Percentiles rank a stretch among this genome's conserved stretches.
phyloP scores from a whole-genome alignment of 163 green algal genomes.

The Prototheca wickerhamii region DNA sequence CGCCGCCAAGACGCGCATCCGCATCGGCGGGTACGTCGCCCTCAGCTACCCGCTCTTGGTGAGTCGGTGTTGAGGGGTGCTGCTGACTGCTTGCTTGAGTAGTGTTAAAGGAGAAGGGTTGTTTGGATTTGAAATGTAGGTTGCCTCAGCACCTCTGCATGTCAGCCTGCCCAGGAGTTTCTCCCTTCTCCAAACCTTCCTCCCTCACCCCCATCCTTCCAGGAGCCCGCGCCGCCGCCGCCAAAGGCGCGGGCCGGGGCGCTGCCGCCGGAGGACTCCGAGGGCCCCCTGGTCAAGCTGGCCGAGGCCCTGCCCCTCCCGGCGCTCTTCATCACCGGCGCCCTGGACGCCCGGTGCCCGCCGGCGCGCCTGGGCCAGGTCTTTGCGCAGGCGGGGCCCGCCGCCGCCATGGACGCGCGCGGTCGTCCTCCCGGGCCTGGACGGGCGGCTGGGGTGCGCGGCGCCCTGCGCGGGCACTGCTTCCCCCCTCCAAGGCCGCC shows the following conservation, averaged over 20 bases:
- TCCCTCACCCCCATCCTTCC: neutral
- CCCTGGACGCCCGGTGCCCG: slow-evolving; percentile 18
- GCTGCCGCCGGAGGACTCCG: slow-evolving; percentile 11
- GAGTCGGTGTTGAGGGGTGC: neutral
- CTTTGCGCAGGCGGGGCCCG: neutral
- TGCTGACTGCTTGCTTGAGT: neutral
- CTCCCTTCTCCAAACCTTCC: neutral
- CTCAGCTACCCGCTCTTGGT: slow-evolving; percentile 56
- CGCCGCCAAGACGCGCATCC: slow-evolving; percentile 26
- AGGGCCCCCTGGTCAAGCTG: slow-evolving; percentile 17
- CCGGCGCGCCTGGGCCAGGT: neutral
- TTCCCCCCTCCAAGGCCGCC: neutral
- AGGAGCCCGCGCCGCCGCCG: slow-evolving; percentile 20
- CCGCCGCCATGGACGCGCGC: slow-evolving; percentile 4
- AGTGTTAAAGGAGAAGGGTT: too few relatives aligned
- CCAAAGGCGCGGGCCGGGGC: slow-evolving; percentile 20
- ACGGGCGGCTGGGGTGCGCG: neutral
- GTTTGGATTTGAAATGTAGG: too few relatives aligned
- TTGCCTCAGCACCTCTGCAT: too few relatives aligned
- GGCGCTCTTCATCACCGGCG: slow-evolving; percentile 22
- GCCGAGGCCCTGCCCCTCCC: slow-evolving; percentile 7
- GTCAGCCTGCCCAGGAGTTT: neutral
- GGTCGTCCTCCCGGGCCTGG: slow-evolving; percentile 5
- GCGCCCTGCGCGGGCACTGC: too few relatives aligned
- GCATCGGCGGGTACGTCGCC: slow-evolving; percentile 39